These are phyloP conservation scores for Schizonepeta tenuifolia DNA, from an alignment of 257 asterid genomes.

Conservation along the genomic window DNA sequence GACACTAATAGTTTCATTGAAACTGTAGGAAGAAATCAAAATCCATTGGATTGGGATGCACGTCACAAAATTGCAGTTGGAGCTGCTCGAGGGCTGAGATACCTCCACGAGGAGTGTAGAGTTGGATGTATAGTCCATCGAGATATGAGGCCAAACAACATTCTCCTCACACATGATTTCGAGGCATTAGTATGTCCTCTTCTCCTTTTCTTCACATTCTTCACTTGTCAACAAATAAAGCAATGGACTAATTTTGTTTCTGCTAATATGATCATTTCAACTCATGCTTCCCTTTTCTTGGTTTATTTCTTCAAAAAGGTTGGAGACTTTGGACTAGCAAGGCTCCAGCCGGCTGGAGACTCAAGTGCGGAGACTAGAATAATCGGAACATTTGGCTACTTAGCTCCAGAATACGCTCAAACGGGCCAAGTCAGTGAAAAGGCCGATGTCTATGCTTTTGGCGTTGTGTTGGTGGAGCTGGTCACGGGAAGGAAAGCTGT, in stretches of 20 bases:
- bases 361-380: constrained; percentile 58
- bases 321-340: constrained; percentile 89
- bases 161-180: constrained; percentile 94
- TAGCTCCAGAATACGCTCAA: constrained; percentile 92
- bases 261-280: background rate
- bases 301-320: constrained; percentile 48
- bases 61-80: constrained; percentile 79
- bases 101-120: constrained; percentile 96
- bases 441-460: constrained; percentile 81
- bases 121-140: constrained; percentile 94
- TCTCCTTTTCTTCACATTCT: background rate
- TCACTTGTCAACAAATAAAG: background rate
- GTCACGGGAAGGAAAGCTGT: constrained; percentile 88
- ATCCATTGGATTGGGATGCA: constrained; percentile 69
- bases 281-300: background rate
- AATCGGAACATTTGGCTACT: constrained; percentile 93
- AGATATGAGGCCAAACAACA: constrained; percentile 89
- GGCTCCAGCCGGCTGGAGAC: constrained; percentile 72
- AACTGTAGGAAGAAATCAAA: constrained; percentile 50
- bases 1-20: background rate
- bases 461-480: constrained; percentile 76
- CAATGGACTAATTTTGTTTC: background rate
- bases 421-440: constrained; percentile 83
- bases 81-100: constrained; percentile 92
- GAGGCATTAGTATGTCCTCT: constrained; percentile 71